Evolutionary conservation across 2,329 filamentous ascomycete species (phyloP).

Genomic region (Malbranchea zuffiana): DNA sequence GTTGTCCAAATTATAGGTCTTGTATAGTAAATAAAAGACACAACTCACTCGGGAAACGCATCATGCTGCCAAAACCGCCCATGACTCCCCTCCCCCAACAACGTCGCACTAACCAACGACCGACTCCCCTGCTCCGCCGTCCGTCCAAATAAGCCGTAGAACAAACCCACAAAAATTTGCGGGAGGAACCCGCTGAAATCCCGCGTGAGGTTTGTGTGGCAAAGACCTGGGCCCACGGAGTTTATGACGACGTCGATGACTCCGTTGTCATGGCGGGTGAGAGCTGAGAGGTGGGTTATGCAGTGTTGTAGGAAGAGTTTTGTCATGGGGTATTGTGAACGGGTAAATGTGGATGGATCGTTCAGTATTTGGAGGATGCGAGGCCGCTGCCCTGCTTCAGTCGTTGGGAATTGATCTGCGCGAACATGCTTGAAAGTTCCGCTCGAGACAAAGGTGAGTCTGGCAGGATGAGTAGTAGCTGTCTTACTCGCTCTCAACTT

Average conservation of each 20-base stretch:
- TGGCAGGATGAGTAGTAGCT: slow-evolving; percentile 21
- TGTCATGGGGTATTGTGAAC: slow-evolving; percentile 32
- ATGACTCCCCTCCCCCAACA: slow-evolving; percentile 34
- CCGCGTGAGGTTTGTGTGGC: slow-evolving; percentile 33
- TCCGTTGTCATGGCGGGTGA: slow-evolving; percentile 24
- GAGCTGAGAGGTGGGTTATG: slow-evolving; percentile 28
- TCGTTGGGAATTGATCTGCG: slow-evolving; percentile 18
- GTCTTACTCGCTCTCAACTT: slow-evolving; percentile 31
- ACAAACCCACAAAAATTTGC: slow-evolving; percentile 24
- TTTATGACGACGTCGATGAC: slow-evolving; percentile 34
- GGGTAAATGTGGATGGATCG: slow-evolving; percentile 20
- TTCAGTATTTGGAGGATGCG: slow-evolving; percentile 28
- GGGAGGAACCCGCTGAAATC: slow-evolving; percentile 30
- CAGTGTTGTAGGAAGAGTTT: slow-evolving; percentile 36
- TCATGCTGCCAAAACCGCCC: slow-evolving; percentile 35
- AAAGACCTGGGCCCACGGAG: slow-evolving; percentile 37
- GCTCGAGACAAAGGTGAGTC: slow-evolving; percentile 39
- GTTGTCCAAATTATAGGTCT: neutral
- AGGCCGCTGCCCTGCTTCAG: slow-evolving; percentile 11
- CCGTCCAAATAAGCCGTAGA: slow-evolving; percentile 32
- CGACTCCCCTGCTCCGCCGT: slow-evolving; percentile 37
- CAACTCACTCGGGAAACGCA: slow-evolving; percentile 11
- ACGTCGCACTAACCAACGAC: slow-evolving; percentile 33
- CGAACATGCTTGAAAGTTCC: slow-evolving; percentile 29
- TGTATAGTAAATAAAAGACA: neutral